A percentile compares a stretch with the other conserved stretches of the same genome.
These are phyloP conservation scores for Mimosa bimucronata DNA, from an alignment of 306 rosid species.

Conservation along the genomic window DNA sequence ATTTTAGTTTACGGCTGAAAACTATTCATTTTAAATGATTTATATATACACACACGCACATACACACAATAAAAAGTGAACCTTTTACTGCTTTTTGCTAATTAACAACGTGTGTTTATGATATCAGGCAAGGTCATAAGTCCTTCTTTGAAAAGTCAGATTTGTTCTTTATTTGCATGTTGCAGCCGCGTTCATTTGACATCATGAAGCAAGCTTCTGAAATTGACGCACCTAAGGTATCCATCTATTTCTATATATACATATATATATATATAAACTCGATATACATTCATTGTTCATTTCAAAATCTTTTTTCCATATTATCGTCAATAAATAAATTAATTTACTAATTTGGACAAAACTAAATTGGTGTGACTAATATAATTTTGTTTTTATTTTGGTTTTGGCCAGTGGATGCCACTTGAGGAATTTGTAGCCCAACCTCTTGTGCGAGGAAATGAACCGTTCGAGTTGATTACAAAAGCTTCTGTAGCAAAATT, in stretches of 20 bases:
- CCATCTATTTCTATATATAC: too few species aligned
- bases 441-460: slow-evolving; percentile 52
- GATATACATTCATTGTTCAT: too few species aligned
- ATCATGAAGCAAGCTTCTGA: slow-evolving; percentile 66
- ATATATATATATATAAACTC: too few species aligned
- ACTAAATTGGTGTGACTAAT: neutral
- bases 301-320: too few species aligned
- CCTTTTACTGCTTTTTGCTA: neutral
- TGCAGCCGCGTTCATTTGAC: slow-evolving; percentile 61
- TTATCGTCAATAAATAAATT: neutral
- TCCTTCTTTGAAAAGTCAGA: slow-evolving; percentile 74
- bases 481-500: slow-evolving; percentile 59
- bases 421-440: slow-evolving; percentile 72
- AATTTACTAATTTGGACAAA: neutral
- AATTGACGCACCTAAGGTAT: slow-evolving; percentile 80
- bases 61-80: neutral
- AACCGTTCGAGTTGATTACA: slow-evolving; percentile 53
- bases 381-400: neutral
- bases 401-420: slow-evolving; percentile 68
- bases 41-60: too few species aligned
- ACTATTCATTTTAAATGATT: neutral
- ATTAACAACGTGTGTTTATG: neutral
- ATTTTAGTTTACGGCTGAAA: neutral
- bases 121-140: slow-evolving; percentile 74
- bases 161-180: slow-evolving; percentile 72